phyloP scores from a whole-genome alignment of 1,139 yeast species.

The Casaregolazyma suthepensis region DNA sequence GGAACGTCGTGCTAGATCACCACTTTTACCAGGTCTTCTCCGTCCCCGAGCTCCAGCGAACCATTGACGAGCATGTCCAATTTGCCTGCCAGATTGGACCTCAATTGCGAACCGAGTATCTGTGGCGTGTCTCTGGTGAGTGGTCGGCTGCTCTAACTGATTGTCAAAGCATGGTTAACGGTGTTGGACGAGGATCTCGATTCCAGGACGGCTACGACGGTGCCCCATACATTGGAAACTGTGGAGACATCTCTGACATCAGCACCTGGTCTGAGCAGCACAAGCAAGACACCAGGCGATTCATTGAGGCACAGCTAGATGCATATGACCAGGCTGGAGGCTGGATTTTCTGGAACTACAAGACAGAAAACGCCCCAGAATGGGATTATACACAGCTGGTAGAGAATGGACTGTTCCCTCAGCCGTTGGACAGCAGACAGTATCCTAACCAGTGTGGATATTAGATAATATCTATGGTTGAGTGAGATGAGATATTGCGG shows the following conservation, averaged over 20 bases:
- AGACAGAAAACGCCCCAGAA: constrained; percentile 76
- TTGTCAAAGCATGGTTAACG: constrained; percentile 88
- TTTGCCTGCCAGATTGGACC: constrained; percentile 61
- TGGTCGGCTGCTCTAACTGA: constrained; percentile 94
- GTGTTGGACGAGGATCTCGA: constrained; percentile 84
- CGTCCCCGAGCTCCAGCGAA: constrained; percentile 49
- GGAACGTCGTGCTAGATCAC: constrained; percentile 77
- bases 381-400: constrained; percentile 74
- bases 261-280: constrained; percentile 56
- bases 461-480: too few species aligned
- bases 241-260: constrained; percentile 52
- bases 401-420: constrained; percentile 64
- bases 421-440: constrained; percentile 59
- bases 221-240: constrained; percentile 53
- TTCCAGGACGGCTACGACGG: constrained; percentile 59
- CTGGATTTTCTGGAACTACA: constrained; percentile 87
- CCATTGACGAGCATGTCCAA: constrained; percentile 55
- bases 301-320: constrained; percentile 85
- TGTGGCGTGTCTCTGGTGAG: constrained; percentile 83
- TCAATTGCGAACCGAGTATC: constrained; percentile 45
- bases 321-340: constrained; percentile 70
- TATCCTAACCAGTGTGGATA: constrained; percentile 64
- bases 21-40: constrained; percentile 89
- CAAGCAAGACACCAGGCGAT: constrained; percentile 55
- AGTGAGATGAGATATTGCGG: too few species aligned